Evolutionary conservation across 2,329 filamentous ascomycete genomes (phyloP), one percentile per base, ranked within the genome.

Genomic region (Blastomyces silverae): DNA sequence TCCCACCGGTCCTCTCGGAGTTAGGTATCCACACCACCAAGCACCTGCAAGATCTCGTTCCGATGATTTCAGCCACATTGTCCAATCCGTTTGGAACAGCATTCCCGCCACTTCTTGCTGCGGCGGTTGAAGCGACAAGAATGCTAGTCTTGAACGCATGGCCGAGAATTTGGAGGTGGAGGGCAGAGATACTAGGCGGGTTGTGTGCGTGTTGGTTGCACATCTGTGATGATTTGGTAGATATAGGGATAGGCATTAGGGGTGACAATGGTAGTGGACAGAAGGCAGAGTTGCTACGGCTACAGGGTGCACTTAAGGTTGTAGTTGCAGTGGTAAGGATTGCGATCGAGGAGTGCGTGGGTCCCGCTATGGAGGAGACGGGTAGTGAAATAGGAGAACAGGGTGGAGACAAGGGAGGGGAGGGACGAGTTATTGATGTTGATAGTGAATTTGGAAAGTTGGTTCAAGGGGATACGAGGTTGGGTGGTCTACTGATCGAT

Each of bases 21-120:
- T 69, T 80, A 20, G 73, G 74, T 4, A 74, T 79, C 55, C 70
- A 78, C 58, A 70, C 74, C 17, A 74, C 74, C 4, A 76, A 76
- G 53, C 77, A 79, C 63, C 71, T 80, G 3, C 77, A 90, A 81
- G 84, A 86, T 57, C 75, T 93, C 8, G 73, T 96, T 0, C 86
- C 89, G 0, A 80, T 92, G 67, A 75, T 91, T 11, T 85, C 85
- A 2, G 78, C 80, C 50, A 83, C 88, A 11, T 78, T 96, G 63
- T 82, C 84, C 2, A 86, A 92, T 71, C 87, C 90, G 0, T 90
- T 94, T 71, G 82, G 83, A 0, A 77, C 83, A 11, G 79, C 82
- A 0, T 79, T 84, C 67, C 79, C 83, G 0, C 76, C 80, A 0
- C 77, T 87, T 1, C 76, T 91, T 1, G 63, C 81, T 0, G 79